phyloP scores from a whole-genome alignment of 2,329 filamentous ascomycete genomes.

The Myotisia sp. region DNA sequence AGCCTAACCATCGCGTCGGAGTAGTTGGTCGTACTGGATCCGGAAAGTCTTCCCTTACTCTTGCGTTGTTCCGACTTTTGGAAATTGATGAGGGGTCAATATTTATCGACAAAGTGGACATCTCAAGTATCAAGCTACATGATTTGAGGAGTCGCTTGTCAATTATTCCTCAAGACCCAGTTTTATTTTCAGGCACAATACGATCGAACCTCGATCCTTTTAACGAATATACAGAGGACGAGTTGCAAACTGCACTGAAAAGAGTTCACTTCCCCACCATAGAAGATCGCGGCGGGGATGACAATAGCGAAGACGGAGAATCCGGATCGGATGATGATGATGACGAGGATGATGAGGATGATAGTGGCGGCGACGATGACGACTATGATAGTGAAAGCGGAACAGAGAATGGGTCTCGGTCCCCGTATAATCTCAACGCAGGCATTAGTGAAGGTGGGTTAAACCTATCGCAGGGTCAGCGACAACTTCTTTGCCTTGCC shows the following conservation, averaged over 20 bases:
- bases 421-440: slow-evolving; percentile 1
- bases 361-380: neutral
- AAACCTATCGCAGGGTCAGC: slow-evolving; percentile 50
- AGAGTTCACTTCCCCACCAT: slow-evolving; percentile 4
- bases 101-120: slow-evolving; percentile 59
- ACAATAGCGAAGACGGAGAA: neutral
- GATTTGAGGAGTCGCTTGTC: slow-evolving; percentile 78
- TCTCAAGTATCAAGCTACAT: slow-evolving; percentile 72
- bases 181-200: slow-evolving; percentile 82
- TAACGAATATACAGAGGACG: slow-evolving; percentile 88
- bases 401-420: neutral
- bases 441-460: slow-evolving; percentile 33
- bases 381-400: neutral
- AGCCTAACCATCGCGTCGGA: slow-evolving; percentile 77
- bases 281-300: neutral
- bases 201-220: slow-evolving; percentile 90
- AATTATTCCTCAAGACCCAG: slow-evolving; percentile 95
- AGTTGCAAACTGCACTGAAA: slow-evolving; percentile 75
- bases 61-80: slow-evolving; percentile 92
- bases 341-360: neutral
- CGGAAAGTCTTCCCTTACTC: slow-evolving; percentile 83
- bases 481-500: slow-evolving; percentile 50
- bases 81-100: slow-evolving; percentile 57
- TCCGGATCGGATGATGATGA: neutral
- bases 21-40: slow-evolving; percentile 91